Conservation (phyloP, 805 yeast genomes). For the Ogataea chonburiensis region DNA sequence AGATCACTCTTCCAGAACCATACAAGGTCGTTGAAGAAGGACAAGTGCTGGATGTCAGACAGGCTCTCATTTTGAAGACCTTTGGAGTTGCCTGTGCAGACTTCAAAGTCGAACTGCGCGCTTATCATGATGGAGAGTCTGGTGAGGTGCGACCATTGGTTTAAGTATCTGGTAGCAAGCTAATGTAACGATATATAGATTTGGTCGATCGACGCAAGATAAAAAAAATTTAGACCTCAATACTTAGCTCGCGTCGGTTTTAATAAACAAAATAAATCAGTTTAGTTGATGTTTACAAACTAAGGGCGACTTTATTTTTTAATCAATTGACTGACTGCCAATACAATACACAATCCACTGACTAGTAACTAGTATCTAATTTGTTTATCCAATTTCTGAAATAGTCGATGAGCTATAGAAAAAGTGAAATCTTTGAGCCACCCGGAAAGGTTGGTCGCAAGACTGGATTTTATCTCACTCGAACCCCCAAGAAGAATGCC, state of each 20-base stretch:
- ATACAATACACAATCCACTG: too few relatives aligned
- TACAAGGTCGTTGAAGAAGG: slow-evolving; percentile 80
- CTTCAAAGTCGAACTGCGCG: slow-evolving; percentile 77
- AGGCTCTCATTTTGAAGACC: slow-evolving; percentile 87
- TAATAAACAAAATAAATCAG: slow-evolving; percentile 8
- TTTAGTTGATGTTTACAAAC: slow-evolving; percentile 11
- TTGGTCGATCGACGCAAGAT: slow-evolving; percentile 14
- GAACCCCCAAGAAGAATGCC: slow-evolving; percentile 48
- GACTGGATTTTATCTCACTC: slow-evolving; percentile 48
- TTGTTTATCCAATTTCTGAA: neutral
- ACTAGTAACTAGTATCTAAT: neutral
- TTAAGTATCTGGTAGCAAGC: slow-evolving; percentile 1
- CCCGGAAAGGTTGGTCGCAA: slow-evolving; percentile 63
- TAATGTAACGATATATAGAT: slow-evolving; percentile 9
- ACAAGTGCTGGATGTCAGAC: slow-evolving; percentile 79
- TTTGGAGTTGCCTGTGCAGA: slow-evolving; percentile 95
- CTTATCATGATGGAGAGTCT: slow-evolving; percentile 69
- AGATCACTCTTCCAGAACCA: slow-evolving; percentile 72
- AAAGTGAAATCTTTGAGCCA: slow-evolving; percentile 40
- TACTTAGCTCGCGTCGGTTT: slow-evolving; percentile 8
- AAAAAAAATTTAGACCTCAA: slow-evolving; percentile 1
- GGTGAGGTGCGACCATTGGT: slow-evolving; percentile 26
- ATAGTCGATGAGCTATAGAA: slow-evolving; percentile 25
- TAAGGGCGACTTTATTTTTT: neutral
- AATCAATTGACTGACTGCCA: too few relatives aligned